Conservation (phyloP, 768 basidiomycete species). For the Pulveroboletus ravenelii region DNA sequence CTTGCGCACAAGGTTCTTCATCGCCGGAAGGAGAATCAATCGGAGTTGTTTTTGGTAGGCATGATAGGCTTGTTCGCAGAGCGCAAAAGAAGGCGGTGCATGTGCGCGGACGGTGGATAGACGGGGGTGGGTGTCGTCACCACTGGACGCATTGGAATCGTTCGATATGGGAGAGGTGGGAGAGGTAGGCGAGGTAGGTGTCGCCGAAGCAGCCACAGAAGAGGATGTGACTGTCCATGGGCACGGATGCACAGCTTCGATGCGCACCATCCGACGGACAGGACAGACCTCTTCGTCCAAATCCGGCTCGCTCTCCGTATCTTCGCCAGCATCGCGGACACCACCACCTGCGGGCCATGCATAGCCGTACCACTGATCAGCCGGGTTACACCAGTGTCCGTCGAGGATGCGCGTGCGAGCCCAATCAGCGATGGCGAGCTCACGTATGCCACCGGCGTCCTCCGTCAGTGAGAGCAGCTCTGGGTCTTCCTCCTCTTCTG, state of each 20-base stretch:
- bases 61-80: constrained; percentile 62
- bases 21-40: constrained; percentile 55
- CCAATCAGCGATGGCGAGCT: constrained; percentile 67
- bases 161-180: constrained; percentile 17
- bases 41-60: constrained; percentile 58
- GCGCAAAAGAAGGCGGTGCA: constrained; percentile 53
- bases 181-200: constrained; percentile 23
- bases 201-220: constrained; percentile 10
- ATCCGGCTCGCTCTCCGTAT: constrained; percentile 28
- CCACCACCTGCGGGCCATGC: constrained; percentile 36
- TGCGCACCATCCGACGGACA: constrained; percentile 17
- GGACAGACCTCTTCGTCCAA: constrained; percentile 16
- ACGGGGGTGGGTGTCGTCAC: constrained; percentile 42
- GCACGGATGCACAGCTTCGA: constrained; percentile 46
- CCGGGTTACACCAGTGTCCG: constrained; percentile 72
- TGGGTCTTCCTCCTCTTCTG: constrained; percentile 39
- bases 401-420: constrained; percentile 67
- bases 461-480: constrained; percentile 43
- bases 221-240: constrained; percentile 46
- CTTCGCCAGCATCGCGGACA: constrained; percentile 25
- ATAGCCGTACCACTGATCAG: constrained; percentile 60
- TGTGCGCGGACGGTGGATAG: constrained; percentile 44
- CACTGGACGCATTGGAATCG: not conserved
- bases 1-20: constrained; percentile 65
- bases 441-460: constrained; percentile 41